Evolutionary conservation across 2,329 filamentous ascomycete species (phyloP).

Genomic region (Epichloe typhina): DNA sequence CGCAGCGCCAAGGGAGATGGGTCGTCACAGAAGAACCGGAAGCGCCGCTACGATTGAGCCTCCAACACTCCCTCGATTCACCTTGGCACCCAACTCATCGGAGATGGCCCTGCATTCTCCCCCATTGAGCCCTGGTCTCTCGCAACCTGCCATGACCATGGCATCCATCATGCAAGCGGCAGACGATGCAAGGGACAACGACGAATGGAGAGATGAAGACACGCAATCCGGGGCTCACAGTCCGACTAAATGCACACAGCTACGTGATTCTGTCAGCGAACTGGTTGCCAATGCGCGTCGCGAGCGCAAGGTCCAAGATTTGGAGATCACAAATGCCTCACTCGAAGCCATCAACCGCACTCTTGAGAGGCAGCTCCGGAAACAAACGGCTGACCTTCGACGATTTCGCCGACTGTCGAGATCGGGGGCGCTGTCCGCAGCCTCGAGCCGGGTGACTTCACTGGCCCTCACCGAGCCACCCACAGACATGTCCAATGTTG

Average conservation of each 20-base stretch:
- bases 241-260: constrained; percentile 41
- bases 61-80: constrained; percentile 20
- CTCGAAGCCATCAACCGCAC: constrained; percentile 90
- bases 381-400: constrained; percentile 78
- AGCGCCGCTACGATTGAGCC: constrained; percentile 26
- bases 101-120: constrained; percentile 23
- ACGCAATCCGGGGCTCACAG: constrained; percentile 30
- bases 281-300: constrained; percentile 76
- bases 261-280: constrained; percentile 53
- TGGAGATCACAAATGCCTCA: constrained; percentile 94
- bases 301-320: constrained; percentile 87
- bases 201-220: constrained; percentile 16
- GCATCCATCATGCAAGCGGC: constrained; percentile 43
- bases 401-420: constrained; percentile 77
- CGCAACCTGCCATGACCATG: constrained; percentile 31
- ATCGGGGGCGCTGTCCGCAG: constrained; percentile 56
- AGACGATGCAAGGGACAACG: constrained; percentile 32
- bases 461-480: constrained; percentile 29
- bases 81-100: constrained; percentile 19
- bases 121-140: constrained; percentile 17
- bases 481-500: constrained; percentile 35
- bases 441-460: constrained; percentile 31
- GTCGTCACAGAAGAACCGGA: constrained; percentile 27
- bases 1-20: constrained; percentile 20
- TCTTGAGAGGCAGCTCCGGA: constrained; percentile 78